These are phyloP conservation scores for Ceratobasidium sp. DNA, from an alignment of 1,284 basidiomycete genomes.

Conservation along the genomic window DNA sequence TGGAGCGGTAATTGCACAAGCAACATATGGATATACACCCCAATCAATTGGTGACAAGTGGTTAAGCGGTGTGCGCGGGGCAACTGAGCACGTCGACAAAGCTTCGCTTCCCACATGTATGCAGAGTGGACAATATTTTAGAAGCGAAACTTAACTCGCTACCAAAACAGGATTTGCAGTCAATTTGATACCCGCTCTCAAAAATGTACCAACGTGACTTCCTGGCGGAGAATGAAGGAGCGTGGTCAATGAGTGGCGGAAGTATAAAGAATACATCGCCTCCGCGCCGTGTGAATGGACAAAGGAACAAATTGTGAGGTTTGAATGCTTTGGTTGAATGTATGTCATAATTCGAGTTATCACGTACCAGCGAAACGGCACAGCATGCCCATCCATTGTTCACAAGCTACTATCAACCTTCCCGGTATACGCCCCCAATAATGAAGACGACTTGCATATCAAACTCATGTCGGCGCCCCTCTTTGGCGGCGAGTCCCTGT, in stretches of 20 bases:
- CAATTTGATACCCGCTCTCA: slow-evolving; percentile 15
- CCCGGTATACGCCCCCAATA: neutral
- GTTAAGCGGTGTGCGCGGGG: neutral
- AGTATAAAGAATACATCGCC: slow-evolving; percentile 4
- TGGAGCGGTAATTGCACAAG: neutral
- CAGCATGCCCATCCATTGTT: slow-evolving; percentile 1
- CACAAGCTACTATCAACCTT: slow-evolving; percentile 12
- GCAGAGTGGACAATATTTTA: too few species aligned
- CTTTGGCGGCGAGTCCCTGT: neutral
- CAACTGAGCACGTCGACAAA: neutral
- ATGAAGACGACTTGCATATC: slow-evolving; percentile 15
- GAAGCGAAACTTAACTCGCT: neutral
- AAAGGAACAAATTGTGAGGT: slow-evolving; percentile 14
- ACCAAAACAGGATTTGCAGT: slow-evolving; percentile 5
- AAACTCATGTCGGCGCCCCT: neutral
- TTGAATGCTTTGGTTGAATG: neutral
- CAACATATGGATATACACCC: slow-evolving; percentile 23
- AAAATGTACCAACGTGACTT: neutral
- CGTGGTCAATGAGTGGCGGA: neutral
- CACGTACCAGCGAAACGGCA: neutral
- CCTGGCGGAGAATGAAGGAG: slow-evolving; percentile 6
- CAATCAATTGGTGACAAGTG: slow-evolving; percentile 8
- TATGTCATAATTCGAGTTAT: neutral
- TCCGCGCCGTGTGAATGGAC: slow-evolving; percentile 6
- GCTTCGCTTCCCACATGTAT: slow-evolving; percentile 14